These are phyloP conservation scores for Podospora pseudopauciseta DNA, from an alignment of 495 filamentous ascomycete genomes.

Conservation along the genomic window DNA sequence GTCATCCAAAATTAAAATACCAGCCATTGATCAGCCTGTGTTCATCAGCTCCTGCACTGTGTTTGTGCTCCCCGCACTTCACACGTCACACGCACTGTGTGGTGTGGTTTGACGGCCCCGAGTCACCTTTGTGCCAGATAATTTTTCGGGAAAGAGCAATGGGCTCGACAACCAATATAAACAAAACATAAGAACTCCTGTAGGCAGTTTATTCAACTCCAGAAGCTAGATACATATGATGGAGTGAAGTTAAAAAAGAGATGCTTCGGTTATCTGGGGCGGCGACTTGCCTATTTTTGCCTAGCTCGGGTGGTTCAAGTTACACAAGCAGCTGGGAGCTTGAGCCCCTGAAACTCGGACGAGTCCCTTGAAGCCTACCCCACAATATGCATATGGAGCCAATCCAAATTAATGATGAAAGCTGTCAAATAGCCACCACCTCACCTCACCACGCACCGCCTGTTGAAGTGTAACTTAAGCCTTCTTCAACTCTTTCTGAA, in stretches of 20 bases:
- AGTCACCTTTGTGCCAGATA: not conserved
- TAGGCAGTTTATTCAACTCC: not conserved
- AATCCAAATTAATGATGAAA: constrained; percentile 27
- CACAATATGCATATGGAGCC: constrained; percentile 19
- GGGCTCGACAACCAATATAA: not conserved
- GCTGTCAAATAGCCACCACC: constrained; percentile 29
- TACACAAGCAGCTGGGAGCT: not conserved
- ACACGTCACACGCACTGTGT: not conserved
- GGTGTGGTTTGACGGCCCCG: not conserved
- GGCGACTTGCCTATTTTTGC: constrained; percentile 1
- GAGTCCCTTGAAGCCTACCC: constrained; percentile 16
- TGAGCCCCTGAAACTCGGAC: constrained; percentile 20
- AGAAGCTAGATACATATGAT: not conserved
- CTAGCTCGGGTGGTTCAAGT: not conserved
- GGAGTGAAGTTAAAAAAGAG: not conserved
- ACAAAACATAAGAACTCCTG: not conserved
- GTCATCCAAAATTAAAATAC: not conserved
- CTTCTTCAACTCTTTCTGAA: not conserved
- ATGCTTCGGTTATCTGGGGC: not conserved
- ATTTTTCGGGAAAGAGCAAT: not conserved
- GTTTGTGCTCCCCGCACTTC: not conserved
- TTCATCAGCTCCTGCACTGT: not conserved
- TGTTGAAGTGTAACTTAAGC: not conserved
- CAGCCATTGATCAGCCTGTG: not conserved
- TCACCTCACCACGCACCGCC: constrained; percentile 11